These are phyloP conservation scores for Gyrodon lividus DNA, from an alignment of 768 basidiomycete genomes.

Conservation along the genomic window DNA sequence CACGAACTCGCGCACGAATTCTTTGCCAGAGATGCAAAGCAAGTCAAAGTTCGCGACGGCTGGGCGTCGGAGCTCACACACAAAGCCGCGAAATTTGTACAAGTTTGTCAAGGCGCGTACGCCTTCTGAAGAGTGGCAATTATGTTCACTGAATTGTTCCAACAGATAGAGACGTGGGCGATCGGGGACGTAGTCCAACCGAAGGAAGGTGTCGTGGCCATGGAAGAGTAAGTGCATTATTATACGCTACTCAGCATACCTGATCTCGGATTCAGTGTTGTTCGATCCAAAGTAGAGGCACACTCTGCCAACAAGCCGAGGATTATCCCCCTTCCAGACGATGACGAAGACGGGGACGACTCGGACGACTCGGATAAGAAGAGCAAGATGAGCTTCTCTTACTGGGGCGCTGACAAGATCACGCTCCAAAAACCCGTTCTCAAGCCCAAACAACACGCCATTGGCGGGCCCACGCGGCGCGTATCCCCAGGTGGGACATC, in stretches of 20 bases:
- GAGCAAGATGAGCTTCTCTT: constrained; percentile 93
- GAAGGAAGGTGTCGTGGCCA: constrained; percentile 77
- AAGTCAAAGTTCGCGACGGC: constrained; percentile 84
- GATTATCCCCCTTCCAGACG: constrained; percentile 68
- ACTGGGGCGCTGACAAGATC: constrained; percentile 91
- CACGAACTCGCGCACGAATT: constrained; percentile 67
- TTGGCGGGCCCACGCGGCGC: constrained; percentile 37
- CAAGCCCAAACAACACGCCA: constrained; percentile 41
- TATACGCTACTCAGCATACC: constrained; percentile 4
- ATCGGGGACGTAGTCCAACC: constrained; percentile 77
- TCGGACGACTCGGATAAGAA: constrained; percentile 87
- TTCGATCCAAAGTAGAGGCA: constrained; percentile 64
- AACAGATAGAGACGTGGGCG: constrained; percentile 83
- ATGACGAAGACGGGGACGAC: constrained; percentile 57
- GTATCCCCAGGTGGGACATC: constrained; percentile 46
- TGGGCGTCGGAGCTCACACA: constrained; percentile 70
- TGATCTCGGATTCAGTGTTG: constrained; percentile 48
- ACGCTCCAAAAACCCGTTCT: constrained; percentile 78
- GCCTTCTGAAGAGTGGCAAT: constrained; percentile 1
- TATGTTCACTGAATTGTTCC: constrained; percentile 1
- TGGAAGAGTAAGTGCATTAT: constrained; percentile 75
- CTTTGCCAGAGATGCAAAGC: constrained; percentile 79
- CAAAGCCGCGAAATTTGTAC: constrained; percentile 88
- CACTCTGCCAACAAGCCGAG: constrained; percentile 57
- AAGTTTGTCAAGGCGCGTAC: constrained; percentile 80